These are phyloP conservation scores for Rhodotorula taiwanensis DNA, from an alignment of 768 basidiomycete species.

Conservation along the genomic window DNA sequence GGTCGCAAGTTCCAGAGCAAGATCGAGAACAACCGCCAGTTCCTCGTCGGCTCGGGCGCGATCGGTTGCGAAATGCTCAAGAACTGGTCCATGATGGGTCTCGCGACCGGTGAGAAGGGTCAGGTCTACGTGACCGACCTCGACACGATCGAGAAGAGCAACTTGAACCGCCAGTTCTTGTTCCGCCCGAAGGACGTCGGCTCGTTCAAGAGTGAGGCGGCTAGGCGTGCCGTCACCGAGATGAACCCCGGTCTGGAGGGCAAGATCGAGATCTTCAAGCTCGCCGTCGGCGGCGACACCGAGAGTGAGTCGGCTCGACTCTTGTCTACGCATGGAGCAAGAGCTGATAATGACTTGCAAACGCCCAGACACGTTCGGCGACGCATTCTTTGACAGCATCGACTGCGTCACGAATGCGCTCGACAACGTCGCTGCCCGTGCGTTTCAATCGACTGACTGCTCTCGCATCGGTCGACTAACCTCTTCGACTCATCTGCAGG, in stretches of 20 bases:
- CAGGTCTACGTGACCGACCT: constrained; percentile 88
- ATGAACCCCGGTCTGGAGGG: constrained; percentile 90
- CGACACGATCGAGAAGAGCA: constrained; percentile 99
- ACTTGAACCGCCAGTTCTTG: constrained; percentile 94
- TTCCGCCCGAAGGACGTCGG: constrained; percentile 94
- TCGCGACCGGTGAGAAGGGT: constrained; percentile 71
- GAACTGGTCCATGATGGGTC: constrained; percentile 99
- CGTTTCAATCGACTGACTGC: constrained; percentile 51
- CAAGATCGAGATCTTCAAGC: constrained; percentile 81
- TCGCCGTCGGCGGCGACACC: constrained; percentile 83
- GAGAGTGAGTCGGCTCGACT: constrained; percentile 60
- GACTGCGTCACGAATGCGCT: constrained; percentile 96
- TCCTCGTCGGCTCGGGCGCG: constrained; percentile 96
- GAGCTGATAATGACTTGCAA: no score
- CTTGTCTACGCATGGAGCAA: no score
- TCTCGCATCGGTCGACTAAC: constrained; percentile 5
- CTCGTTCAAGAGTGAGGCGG: constrained; percentile 93
- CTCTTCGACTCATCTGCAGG: constrained; percentile 41
- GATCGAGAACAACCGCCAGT: constrained; percentile 80
- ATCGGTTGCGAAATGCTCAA: constrained; percentile 99
- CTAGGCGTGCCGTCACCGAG: constrained; percentile 77
- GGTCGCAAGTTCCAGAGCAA: constrained; percentile 87
- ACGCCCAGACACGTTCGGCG: constrained; percentile 76
- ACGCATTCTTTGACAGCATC: constrained; percentile 75
- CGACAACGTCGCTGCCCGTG: constrained; percentile 83